A percentile compares a stretch with the other conserved stretches of the same genome.
These are phyloP conservation scores for Suillus subalutaceus DNA, from an alignment of 768 basidiomycete genomes.

Conservation along the genomic window DNA sequence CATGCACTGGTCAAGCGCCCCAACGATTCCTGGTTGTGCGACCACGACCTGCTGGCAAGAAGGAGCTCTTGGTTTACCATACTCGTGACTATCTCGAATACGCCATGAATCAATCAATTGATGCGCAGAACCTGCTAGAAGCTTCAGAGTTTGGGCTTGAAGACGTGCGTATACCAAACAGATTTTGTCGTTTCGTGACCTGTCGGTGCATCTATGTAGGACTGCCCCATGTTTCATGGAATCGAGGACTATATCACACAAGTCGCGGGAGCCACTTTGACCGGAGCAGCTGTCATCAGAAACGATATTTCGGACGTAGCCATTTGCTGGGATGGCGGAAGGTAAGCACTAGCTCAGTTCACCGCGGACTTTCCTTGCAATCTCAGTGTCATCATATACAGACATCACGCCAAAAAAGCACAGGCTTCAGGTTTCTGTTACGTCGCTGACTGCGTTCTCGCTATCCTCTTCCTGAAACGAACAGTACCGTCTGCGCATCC, in stretches of 20 bases:
- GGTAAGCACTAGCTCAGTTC: conserved; percentile 40
- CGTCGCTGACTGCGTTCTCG: conserved; percentile 86
- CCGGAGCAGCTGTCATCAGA: conserved; percentile 66
- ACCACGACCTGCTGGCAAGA: conserved; percentile 54
- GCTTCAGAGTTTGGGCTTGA: conserved; percentile 57
- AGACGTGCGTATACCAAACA: conserved; percentile 44
- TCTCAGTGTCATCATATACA: conserved; percentile 23
- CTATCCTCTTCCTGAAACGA: conserved; percentile 70
- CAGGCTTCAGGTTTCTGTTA: conserved; percentile 92
- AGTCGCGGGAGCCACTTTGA: conserved; percentile 78
- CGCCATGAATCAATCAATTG: conserved; percentile 42
- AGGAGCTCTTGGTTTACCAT: conserved; percentile 70
- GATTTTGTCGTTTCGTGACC: background rate
- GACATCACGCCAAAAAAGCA: conserved; percentile 84
- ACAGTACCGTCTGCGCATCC: conserved; percentile 23
- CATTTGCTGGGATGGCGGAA: conserved; percentile 92
- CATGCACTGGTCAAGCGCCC: conserved; percentile 24
- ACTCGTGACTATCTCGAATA: conserved; percentile 69
- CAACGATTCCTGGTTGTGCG: conserved; percentile 48
- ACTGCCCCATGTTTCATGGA: conserved; percentile 78
- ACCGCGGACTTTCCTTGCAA: background rate
- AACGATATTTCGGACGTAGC: conserved; percentile 57
- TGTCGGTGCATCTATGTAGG: conserved; percentile 44
- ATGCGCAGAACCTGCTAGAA: conserved; percentile 25
- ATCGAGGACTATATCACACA: conserved; percentile 70